Percentiles rank a stretch among this genome's conserved stretches.
These are phyloP conservation scores for Neoscytalidium dimidiatum DNA, from an alignment of 2,329 filamentous ascomycete genomes.

Conservation along the genomic window DNA sequence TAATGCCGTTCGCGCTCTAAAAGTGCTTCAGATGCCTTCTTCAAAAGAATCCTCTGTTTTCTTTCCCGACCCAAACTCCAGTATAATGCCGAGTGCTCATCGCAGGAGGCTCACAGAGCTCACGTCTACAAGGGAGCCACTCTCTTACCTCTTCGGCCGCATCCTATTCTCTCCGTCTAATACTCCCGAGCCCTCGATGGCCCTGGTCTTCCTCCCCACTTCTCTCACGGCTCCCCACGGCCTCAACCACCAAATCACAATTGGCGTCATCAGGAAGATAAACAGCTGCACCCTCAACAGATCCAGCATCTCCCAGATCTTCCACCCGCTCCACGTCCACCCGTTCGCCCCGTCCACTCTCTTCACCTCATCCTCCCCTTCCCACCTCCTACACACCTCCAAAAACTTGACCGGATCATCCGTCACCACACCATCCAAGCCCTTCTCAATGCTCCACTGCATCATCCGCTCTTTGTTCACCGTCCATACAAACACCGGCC, in stretches of 20 bases:
- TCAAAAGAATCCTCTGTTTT: background rate
- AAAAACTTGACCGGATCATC: slow-evolving; percentile 74
- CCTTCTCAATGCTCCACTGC: slow-evolving; percentile 71
- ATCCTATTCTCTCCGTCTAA: too few species aligned
- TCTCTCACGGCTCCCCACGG: background rate
- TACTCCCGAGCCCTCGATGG: background rate
- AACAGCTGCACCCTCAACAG: slow-evolving; percentile 6
- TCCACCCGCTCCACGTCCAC: slow-evolving; percentile 3
- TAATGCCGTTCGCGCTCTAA: background rate
- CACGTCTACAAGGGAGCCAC: background rate
- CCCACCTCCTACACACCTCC: slow-evolving; percentile 54
- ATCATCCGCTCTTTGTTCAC: slow-evolving; percentile 79
- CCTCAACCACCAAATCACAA: slow-evolving; percentile 7
- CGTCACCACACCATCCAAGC: slow-evolving; percentile 80
- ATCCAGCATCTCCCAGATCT: background rate
- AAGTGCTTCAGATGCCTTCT: background rate
- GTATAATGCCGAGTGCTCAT: background rate
- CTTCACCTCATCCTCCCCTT: background rate
- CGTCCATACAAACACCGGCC: slow-evolving; percentile 79
- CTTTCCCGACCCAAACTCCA: background rate
- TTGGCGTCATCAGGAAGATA: background rate
- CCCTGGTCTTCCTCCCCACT: background rate
- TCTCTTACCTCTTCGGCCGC: background rate
- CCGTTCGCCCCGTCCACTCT: background rate
- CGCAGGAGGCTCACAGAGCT: background rate